Evolutionary conservation across 441 rosid species (phyloP), one percentile per base, ranked within the genome.

Genomic region (Gossypium schwendimanii): DNA sequence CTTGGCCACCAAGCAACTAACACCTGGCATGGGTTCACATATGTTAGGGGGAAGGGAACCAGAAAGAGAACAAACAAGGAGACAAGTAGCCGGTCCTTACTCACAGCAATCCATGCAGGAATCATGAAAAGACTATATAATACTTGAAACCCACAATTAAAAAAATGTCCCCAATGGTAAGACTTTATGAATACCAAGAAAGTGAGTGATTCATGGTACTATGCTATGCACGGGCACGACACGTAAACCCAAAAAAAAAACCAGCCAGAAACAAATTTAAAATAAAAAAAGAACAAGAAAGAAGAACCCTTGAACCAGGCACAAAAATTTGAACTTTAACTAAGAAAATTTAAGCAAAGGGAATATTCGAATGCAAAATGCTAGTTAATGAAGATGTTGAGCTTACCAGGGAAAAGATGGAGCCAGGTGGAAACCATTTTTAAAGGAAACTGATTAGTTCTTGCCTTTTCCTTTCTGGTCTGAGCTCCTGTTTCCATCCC

Each of bases 401-500:
- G 55, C 82, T 72, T 80, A 88, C 91, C 86, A 49, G 80, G 73
- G 78, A 83, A 55, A 78, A 79, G 83, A 80, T 28, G 24, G 72
- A 64, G 49, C 14, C 12, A 8, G 73, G 73, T 76, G 61, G 59
- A 61, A 69, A 17, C 61, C 8, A 57, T 47, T 52, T 70, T 61
- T 21, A 23, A 31, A 31, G 69, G 73, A 75, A 53, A 61, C 36
- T 67, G 49, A 23, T 85, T 83, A 90, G 87, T 82, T 89, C 85
- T 86, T 90, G 75, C 85, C 88, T 87, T 94, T 94, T 69, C 90
- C 97, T 82, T 90, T 92, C 47, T 86, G 89, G 80, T 89, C 88
- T 36, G 91, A 75, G 70, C 82, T 88, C 78, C 89, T 84, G 78
- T 77, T 84, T 73, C 89, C 90, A 70, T 90, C 92, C 28, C 90